phyloP scores from a whole-genome alignment of 2,329 filamentous ascomycete species.

The Paraphoma sp. region DNA sequence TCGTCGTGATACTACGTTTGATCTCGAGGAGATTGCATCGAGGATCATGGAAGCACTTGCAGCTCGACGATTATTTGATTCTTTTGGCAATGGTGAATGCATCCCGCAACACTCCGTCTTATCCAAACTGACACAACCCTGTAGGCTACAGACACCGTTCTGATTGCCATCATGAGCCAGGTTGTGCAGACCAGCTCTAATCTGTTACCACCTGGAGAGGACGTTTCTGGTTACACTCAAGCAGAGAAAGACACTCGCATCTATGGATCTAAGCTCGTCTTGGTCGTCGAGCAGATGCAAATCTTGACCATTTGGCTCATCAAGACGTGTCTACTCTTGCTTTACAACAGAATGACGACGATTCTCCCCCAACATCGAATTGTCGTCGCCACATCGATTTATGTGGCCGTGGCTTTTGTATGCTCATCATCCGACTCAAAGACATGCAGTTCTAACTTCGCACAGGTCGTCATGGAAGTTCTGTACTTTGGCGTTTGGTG shows the following conservation, averaged over 20 bases:
- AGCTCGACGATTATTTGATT: slow-evolving; percentile 47
- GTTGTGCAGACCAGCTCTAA: slow-evolving; percentile 44
- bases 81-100: slow-evolving; percentile 40
- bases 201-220: slow-evolving; percentile 41
- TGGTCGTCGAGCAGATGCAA: slow-evolving; percentile 62
- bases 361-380: slow-evolving; percentile 37
- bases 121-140: not conserved
- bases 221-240: slow-evolving; percentile 39
- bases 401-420: slow-evolving; percentile 56
- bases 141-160: slow-evolving; percentile 41
- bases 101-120: not conserved
- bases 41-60: slow-evolving; percentile 40
- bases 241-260: slow-evolving; percentile 52
- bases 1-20: slow-evolving; percentile 38
- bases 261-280: slow-evolving; percentile 62
- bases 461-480: slow-evolving; percentile 52
- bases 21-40: slow-evolving; percentile 38
- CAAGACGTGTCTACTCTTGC: slow-evolving; percentile 61
- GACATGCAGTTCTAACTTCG: not conserved
- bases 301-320: slow-evolving; percentile 59
- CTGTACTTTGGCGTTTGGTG: slow-evolving; percentile 63
- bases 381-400: slow-evolving; percentile 53
- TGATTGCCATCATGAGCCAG: slow-evolving; percentile 42
- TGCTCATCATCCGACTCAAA: slow-evolving; percentile 1
- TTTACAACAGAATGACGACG: slow-evolving; percentile 59